Evolutionary conservation across 2,329 filamentous ascomycete genomes (phyloP), one percentile per base, ranked within the genome.

Genomic region (Aphanocladium album): DNA sequence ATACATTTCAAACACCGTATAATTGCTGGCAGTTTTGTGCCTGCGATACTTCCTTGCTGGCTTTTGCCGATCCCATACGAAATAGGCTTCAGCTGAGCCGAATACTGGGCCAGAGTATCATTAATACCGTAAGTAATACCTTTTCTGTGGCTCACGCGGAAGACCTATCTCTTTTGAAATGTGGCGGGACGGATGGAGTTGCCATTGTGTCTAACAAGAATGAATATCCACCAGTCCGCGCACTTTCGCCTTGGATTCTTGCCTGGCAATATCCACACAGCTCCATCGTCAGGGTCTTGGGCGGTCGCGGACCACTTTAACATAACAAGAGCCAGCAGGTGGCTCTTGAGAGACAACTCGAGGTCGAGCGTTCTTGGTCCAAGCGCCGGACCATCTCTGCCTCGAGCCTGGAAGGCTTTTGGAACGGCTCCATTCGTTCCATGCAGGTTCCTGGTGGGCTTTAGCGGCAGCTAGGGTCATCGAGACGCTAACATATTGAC

Each of bases 391-490:
- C 11, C 41, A 16, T 35, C 39, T 46, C 41, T 23, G n/a, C 49
- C 35, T 52, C n/a, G n/a, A 56, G 25, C 17, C 19, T 23, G 30
- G 47, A 59, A 59, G 55, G 39, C 54, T 25, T 53, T 23, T 62
- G 55, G 62, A 62, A 60, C 35, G 41, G 37, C 54, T 56, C 62
- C 63, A 62, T 63, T 62, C 50, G 57, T 64, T 64, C 63, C 54
- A 61, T 62, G 25, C 51, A 59, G 53, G 51, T 39, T 59, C 57
- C 37, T 49, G 14, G 3, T 50, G 5, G 46, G 5, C 16, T 14
- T 33, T 51, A 51, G 47, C 27, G 47, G 56, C 46, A 52, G 11
- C n/a, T 25, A 33, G 7, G 46, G 33, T 23, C 25, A 58, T 58
- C 46, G 33, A 17, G 46, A 58, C 46, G 25, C 55, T 57, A 50